Conservation (phyloP, 192 early-diverging fungal species). For the Entomortierella lignicola region DNA sequence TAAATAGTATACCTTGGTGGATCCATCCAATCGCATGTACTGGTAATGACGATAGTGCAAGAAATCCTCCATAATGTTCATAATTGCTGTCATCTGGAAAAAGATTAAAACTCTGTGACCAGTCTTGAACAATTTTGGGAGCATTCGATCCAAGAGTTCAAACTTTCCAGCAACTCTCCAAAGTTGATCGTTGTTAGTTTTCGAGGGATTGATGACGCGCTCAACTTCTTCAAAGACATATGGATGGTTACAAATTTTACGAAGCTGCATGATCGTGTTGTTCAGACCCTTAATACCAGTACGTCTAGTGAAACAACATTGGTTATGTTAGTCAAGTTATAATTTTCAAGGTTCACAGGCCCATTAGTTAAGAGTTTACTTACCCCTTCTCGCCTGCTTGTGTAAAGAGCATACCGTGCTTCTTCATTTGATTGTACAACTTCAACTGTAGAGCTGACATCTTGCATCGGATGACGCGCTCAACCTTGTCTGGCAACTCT, state of each 20-base stretch:
- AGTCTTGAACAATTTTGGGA: conserved; percentile 88
- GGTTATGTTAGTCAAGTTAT: background rate
- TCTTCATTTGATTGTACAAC: conserved; percentile 90
- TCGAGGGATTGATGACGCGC: conserved; percentile 77
- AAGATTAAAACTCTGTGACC: conserved; percentile 87
- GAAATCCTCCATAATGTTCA: conserved; percentile 98
- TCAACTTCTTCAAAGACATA: conserved; percentile 97
- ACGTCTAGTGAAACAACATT: conserved; percentile 40
- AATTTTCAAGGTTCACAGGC: no score
- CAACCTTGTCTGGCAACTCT: conserved; percentile 97
- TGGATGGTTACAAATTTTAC: conserved; percentile 99
- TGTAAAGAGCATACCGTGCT: conserved; percentile 77
- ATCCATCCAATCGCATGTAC: conserved; percentile 92
- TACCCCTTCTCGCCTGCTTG: conserved; percentile 73
- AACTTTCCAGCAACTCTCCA: conserved; percentile 95
- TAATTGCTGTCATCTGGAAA: conserved; percentile 90
- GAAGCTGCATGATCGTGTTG: conserved; percentile 98
- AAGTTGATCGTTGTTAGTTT: conserved; percentile 78
- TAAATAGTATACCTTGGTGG: conserved; percentile 85
- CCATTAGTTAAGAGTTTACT: background rate
- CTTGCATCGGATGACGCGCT: conserved; percentile 92
- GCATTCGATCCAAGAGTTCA: conserved; percentile 93
- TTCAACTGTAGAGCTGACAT: conserved; percentile 88
- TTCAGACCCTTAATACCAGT: conserved; percentile 83
- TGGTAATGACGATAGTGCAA: conserved; percentile 76